Evolutionary conservation across 768 basidiomycete species (phyloP).

Genomic region (Termitomyces sp.): DNA sequence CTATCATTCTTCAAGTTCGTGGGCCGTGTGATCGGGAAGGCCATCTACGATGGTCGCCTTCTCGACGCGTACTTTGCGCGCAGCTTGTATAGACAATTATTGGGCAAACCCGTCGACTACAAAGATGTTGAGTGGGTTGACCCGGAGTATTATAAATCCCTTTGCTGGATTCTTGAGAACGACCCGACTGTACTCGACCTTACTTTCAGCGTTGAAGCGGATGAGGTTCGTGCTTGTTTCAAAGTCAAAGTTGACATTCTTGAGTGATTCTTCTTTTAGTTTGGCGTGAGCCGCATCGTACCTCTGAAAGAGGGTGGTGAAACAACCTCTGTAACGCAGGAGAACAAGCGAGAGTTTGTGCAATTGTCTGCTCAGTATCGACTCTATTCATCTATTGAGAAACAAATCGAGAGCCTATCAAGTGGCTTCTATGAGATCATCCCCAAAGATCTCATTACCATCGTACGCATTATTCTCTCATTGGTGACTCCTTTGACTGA

Average conservation of each 20-base stretch:
- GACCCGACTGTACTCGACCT: constrained; percentile 83
- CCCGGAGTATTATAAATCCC: constrained; percentile 96
- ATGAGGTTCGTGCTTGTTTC: constrained; percentile 57
- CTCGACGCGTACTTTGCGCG: constrained; percentile 98
- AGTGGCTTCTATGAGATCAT: constrained; percentile 97
- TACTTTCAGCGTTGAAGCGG: constrained; percentile 93
- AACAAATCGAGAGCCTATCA: constrained; percentile 88
- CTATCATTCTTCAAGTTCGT: constrained; percentile 98
- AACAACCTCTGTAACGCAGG: constrained; percentile 82
- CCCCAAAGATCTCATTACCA: constrained; percentile 90
- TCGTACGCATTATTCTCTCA: constrained; percentile 45
- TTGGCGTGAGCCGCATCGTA: constrained; percentile 86
- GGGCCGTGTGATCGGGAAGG: constrained; percentile 95
- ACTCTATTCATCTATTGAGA: constrained; percentile 88
- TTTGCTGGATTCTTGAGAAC: constrained; percentile 98
- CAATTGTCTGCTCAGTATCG: constrained; percentile 93
- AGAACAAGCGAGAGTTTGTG: constrained; percentile 96
- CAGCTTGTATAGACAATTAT: constrained; percentile 91
- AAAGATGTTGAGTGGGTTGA: constrained; percentile 97
- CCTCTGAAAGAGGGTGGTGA: constrained; percentile 85
- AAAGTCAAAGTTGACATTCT: not conserved
- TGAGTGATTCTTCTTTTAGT: constrained; percentile 37
- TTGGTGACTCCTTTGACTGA: not conserved
- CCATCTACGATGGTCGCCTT: constrained; percentile 92
- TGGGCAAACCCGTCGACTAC: constrained; percentile 93